Percentiles rank a stretch among this genome's conserved stretches.
Conservation (phyloP, 768 basidiomycete species). For the Xerocomellus chrysenteron region DNA sequence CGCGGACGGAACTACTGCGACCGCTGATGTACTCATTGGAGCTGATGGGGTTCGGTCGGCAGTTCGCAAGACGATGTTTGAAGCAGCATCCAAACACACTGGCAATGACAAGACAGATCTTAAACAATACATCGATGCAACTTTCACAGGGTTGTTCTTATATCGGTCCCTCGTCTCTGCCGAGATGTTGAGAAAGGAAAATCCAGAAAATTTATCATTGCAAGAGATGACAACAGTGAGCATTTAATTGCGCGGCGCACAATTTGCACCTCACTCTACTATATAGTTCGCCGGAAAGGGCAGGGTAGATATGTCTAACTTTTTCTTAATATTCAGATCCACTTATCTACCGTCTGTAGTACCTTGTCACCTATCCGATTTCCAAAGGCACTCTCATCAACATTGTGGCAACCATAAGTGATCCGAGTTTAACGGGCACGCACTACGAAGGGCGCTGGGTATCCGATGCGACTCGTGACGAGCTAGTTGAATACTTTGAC, state of each 20-base stretch:
- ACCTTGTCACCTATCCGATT: slow-evolving; percentile 41
- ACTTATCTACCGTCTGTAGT: slow-evolving; percentile 26
- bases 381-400: slow-evolving; percentile 38
- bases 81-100: slow-evolving; percentile 5
- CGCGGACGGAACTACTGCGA: slow-evolving; percentile 17
- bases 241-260: background rate
- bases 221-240: slow-evolving; percentile 23
- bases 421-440: slow-evolving; percentile 31
- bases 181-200: slow-evolving; percentile 26
- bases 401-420: slow-evolving; percentile 31
- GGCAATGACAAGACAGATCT: background rate
- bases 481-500: slow-evolving; percentile 29
- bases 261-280: slow-evolving; percentile 5
- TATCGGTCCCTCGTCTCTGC: slow-evolving; percentile 41
- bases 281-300: slow-evolving; percentile 15
- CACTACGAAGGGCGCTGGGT: slow-evolving; percentile 35
- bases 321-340: background rate
- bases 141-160: slow-evolving; percentile 41
- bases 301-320: background rate
- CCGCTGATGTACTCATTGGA: slow-evolving; percentile 44
- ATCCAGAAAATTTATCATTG: slow-evolving; percentile 25
- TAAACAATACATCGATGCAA: slow-evolving; percentile 25
- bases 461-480: slow-evolving; percentile 29
- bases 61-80: slow-evolving; percentile 27
- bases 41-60: slow-evolving; percentile 43